A percentile compares a stretch with the other conserved stretches of the same genome.
Evolutionary conservation across 2,329 filamentous ascomycete genomes (phyloP).

Genomic region (Scedosporium minutisporum): DNA sequence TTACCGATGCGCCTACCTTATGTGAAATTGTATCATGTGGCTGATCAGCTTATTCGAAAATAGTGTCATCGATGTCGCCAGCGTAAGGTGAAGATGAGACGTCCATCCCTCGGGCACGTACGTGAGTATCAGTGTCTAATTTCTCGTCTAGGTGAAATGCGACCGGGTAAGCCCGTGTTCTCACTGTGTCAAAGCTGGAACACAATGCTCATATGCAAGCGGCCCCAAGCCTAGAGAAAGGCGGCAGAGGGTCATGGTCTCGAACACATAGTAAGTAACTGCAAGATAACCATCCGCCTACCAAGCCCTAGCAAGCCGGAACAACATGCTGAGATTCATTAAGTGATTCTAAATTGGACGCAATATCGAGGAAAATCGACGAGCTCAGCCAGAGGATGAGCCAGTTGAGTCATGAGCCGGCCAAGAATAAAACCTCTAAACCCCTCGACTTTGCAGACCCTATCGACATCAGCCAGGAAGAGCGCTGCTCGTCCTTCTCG

Average conservation of each 20-base stretch:
- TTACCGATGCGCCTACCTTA: neutral
- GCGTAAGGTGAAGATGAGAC: constrained; percentile 2
- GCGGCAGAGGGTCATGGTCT: constrained; percentile 12
- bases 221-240: constrained; percentile 9
- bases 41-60: neutral
- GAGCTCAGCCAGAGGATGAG: constrained; percentile 9
- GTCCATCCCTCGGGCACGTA: neutral
- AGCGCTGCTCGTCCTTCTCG: neutral
- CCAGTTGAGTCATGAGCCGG: constrained; percentile 6
- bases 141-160: constrained; percentile 22
- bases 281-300: neutral
- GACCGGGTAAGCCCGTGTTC: constrained; percentile 26
- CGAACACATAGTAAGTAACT: constrained; percentile 11
- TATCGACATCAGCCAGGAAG: neutral
- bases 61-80: constrained; percentile 2
- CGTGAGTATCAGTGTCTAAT: neutral
- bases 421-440: neutral
- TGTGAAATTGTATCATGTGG: neutral
- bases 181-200: constrained; percentile 25
- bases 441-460: neutral
- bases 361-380: constrained; percentile 10
- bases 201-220: constrained; percentile 21
- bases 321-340: constrained; percentile 5
- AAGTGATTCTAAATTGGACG: constrained; percentile 12
- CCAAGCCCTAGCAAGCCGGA: constrained; percentile 6